Evolutionary conservation across 768 basidiomycete species (phyloP).

Genomic region (Xanthoconium purpureum): DNA sequence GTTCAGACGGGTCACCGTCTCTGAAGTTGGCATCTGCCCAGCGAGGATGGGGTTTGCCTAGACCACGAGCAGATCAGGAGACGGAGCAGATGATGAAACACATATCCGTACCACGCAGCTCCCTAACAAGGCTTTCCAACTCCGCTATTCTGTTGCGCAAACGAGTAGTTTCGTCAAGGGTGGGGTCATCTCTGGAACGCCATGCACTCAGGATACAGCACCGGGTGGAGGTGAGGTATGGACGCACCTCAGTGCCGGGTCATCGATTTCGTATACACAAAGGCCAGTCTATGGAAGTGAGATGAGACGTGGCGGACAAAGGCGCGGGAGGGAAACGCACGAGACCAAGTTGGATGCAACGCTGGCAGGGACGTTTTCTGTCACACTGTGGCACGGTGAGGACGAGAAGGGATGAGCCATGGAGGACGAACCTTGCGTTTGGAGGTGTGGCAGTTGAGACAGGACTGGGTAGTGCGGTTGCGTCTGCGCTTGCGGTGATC

Average conservation of each 20-base stretch:
- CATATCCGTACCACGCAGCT: conserved; percentile 63
- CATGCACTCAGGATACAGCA: neutral
- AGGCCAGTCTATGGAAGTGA: conserved; percentile 67
- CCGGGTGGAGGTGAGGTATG: neutral
- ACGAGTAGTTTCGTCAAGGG: conserved; percentile 82
- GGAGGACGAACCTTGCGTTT: conserved; percentile 73
- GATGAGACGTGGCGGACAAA: conserved; percentile 3
- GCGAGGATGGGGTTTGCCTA: conserved; percentile 84
- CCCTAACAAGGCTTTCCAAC: conserved; percentile 87
- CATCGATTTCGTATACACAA: conserved; percentile 93
- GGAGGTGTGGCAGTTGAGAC: conserved; percentile 87
- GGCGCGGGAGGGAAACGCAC: conserved; percentile 38
- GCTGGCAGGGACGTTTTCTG: conserved; percentile 84
- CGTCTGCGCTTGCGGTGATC: conserved; percentile 82
- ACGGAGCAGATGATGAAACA: conserved; percentile 6
- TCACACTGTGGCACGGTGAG: conserved; percentile 55
- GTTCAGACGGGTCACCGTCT: conserved; percentile 77
- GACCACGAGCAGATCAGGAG: conserved; percentile 9
- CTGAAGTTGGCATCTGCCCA: conserved; percentile 81
- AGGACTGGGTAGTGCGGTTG: conserved; percentile 89
- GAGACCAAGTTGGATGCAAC: conserved; percentile 86
- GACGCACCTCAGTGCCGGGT: conserved; percentile 71
- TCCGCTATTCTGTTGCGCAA: conserved; percentile 87
- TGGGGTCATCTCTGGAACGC: conserved; percentile 70
- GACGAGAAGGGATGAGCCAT: neutral